A percentile compares a stretch with the other conserved stretches of the same genome.
These are phyloP conservation scores for Blattamonas nauphoetae DNA, from an alignment of 78 protist species.

Conservation along the genomic window DNA sequence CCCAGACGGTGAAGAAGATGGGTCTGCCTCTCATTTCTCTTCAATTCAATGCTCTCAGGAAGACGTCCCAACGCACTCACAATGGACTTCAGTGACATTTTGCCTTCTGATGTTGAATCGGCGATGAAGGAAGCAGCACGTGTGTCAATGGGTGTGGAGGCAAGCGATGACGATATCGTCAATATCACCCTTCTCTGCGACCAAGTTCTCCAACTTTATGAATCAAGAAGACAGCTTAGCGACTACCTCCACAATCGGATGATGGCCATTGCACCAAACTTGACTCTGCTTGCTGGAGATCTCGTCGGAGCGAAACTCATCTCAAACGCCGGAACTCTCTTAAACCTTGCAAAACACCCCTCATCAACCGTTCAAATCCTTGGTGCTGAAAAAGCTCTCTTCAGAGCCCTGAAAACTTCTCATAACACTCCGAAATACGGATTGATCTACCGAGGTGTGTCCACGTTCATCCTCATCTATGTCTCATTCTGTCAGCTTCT, in stretches of 20 bases:
- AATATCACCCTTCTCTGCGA: not conserved
- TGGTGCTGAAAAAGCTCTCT: constrained; percentile 44
- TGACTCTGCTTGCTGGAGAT: constrained; percentile 87
- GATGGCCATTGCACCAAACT: constrained; percentile 78
- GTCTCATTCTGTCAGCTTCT: constrained; percentile 87
- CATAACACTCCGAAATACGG: constrained; percentile 41
- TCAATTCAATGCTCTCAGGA: constrained; percentile 21
- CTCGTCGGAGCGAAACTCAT: constrained; percentile 88
- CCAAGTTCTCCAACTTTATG: constrained; percentile 62
- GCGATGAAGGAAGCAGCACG: not conserved
- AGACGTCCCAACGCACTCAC: not conserved
- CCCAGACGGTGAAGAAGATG: constrained; percentile 51
- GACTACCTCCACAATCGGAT: constrained; percentile 81
- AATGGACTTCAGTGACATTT: not conserved
- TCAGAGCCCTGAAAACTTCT: constrained; percentile 28
- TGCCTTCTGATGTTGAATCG: not conserved
- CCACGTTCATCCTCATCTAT: constrained; percentile 83
- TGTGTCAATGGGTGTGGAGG: constrained; percentile 20
- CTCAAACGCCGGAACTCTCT: constrained; percentile 57
- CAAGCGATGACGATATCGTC: constrained; percentile 23
- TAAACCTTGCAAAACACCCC: constrained; percentile 31
- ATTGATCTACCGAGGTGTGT: constrained; percentile 59
- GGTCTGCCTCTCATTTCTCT: constrained; percentile 42
- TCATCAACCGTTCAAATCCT: constrained; percentile 36
- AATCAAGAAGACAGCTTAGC: constrained; percentile 69